Base-by-base conservation (phyloP, 352 stramenopile genomes). In the Phytopythium boreale region DNA sequence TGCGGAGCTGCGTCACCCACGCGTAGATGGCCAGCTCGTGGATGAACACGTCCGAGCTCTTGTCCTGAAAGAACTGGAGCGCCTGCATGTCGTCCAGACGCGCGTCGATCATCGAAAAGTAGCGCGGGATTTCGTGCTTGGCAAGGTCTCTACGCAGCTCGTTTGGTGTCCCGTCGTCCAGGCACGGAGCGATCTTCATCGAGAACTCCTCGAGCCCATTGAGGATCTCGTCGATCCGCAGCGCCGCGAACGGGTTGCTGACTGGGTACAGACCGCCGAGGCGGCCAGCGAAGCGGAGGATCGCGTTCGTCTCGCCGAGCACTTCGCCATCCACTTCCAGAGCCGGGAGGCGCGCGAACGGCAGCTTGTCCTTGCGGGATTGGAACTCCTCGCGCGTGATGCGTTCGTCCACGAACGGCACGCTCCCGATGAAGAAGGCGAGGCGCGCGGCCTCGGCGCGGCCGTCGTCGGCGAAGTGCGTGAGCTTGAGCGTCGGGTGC, bases 251-350 rank as follows among this genome's bases (percentile, higher is more conserved):
- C 2, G 70, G 60, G 47, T 78, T 67, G 44, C 69, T 70, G 14
- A 56, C 58, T 14, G 83, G 79, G 60, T 90, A 89, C 27, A 82
- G 72, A 20, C 71, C 68, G 14, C 64, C 65, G 44, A 89, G 64
- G 1, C 79, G 74, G 7, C 88, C 88, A 8, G 74, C 80, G 51
- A 78, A 93, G 4, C 84, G 76, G 56, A 94, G 66, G 34, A 92
- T 84, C 6, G 77, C 72, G 14, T 77, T 66, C 24, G 67, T 76
- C 59, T 93, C 73, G 0, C 66, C 74, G 31, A 91, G 68, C 31
- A 68, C 59, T 7, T 76, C 46, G 3, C 74, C 79, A 47, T 91
- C 67, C 2, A 87, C 63, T 11, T 75, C 61, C 20, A 86, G 56
- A 53, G 72, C 64, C 0, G 70, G 69, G 4, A 62, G 56, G 24